Evolutionary conservation across 192 early-diverging fungal genomes (phyloP), one percentile per base, ranked within the genome.

Genomic region (Gonapodya sp.): DNA sequence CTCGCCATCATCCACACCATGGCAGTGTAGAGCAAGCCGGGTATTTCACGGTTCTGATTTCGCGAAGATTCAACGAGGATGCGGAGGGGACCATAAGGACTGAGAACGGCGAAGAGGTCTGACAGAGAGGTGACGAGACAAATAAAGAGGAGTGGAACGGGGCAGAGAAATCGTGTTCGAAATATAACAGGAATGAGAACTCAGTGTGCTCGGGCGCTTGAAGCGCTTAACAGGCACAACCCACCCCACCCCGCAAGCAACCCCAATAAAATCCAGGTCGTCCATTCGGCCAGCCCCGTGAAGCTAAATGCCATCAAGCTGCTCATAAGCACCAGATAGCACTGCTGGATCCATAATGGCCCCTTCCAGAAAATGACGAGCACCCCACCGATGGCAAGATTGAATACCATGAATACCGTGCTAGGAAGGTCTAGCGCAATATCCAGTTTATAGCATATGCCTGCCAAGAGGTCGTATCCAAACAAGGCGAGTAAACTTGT

Each of bases 51-150:
- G 64, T 95, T 86, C 73, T 96, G 86, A 2, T 80, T 86, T 79
- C 89, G 87, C 2, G 93, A 91, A 35, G 90, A 91, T 84, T 96
- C 95, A 75, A 96, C 89, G 16, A 96, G 82, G 46, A 96, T 87
- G 31, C 92, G 89, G 18, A 96, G 86, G 1, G 95, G 95, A 2
- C 95, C 95, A 89, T 93, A 96, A 0, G 95, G 95, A 85, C 94
- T 94, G 0, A 96, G 85, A n/a, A 96, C 95, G 0, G 95, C 95
- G 83, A 96, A 92, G 80, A 96, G 85, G 87, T 96, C 93, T 94
- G 81, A 24, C 24, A 35, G n/a, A 46, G 46, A 64, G 46, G 8
- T 64, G 46, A n/a, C n/a, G n/a, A n/a, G n/a, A n/a, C n/a, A n/a
- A n/a, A n/a, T n/a, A n/a, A n/a, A n/a, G n/a, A n/a, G n/a, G n/a